Percentiles rank a stretch among this genome's conserved stretches.
These are phyloP conservation scores for Ceratocystis variospora DNA, from an alignment of 2,329 filamentous ascomycete genomes.

Conservation along the genomic window DNA sequence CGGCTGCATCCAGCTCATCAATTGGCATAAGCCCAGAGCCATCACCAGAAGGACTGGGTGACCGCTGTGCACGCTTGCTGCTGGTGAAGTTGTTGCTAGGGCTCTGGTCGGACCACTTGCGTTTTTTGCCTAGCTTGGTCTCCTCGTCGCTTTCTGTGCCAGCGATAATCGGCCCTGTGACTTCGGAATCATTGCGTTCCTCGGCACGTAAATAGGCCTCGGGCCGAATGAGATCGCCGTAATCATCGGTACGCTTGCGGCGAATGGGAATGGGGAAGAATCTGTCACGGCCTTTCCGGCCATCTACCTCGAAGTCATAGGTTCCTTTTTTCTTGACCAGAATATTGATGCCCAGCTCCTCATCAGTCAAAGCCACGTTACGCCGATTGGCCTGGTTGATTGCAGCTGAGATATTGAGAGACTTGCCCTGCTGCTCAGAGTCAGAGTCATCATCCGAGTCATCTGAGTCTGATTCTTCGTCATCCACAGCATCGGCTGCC, in stretches of 20 bases:
- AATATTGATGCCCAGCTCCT: constrained; percentile 83
- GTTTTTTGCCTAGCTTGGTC: constrained; percentile 71
- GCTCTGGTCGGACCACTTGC: constrained; percentile 59
- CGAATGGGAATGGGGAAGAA: constrained; percentile 81
- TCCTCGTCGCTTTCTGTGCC: constrained; percentile 40
- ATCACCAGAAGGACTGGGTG: constrained; percentile 31
- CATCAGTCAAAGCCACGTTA: constrained; percentile 74
- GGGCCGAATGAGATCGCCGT: constrained; percentile 81
- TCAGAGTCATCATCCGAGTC: constrained; percentile 82
- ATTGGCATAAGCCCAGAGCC: constrained; percentile 29
- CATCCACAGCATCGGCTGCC: constrained; percentile 53
- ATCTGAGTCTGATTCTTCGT: constrained; percentile 74
- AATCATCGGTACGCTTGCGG: constrained; percentile 71
- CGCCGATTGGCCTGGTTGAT: constrained; percentile 72
- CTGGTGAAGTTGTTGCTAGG: constrained; percentile 24
- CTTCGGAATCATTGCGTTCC: constrained; percentile 63
- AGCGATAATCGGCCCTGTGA: constrained; percentile 7
- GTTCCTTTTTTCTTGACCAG: constrained; percentile 76
- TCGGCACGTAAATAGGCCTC: constrained; percentile 91
- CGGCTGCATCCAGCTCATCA: constrained; percentile 46
- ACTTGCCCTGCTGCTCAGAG: constrained; percentile 78
- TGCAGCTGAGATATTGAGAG: constrained; percentile 74
- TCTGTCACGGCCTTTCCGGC: constrained; percentile 81
- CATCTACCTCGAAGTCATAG: constrained; percentile 85
- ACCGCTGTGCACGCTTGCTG: constrained; percentile 47